These are phyloP conservation scores for Rhododendron vialii DNA, from an alignment of 148 eudicot species.

Conservation along the genomic window DNA sequence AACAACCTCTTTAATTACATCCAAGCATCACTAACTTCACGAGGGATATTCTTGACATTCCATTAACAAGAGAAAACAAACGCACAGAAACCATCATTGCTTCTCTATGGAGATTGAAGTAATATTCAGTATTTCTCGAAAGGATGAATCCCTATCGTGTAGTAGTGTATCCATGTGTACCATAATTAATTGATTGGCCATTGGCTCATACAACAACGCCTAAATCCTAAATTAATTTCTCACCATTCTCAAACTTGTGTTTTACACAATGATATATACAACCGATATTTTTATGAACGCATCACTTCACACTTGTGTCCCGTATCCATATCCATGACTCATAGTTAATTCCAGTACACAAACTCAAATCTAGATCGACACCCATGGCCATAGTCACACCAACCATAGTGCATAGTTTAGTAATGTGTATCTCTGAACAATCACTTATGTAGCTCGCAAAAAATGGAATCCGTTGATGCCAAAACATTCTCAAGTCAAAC, in stretches of 20 bases:
- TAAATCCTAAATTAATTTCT: not conserved
- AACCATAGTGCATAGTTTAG: not conserved
- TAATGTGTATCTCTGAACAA: not conserved
- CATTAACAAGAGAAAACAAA: not conserved
- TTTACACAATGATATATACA: not conserved
- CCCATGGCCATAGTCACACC: not conserved
- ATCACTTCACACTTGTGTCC: not conserved
- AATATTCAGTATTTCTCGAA: not conserved
- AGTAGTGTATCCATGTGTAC: not conserved
- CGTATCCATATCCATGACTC: not conserved
- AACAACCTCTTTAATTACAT: not conserved
- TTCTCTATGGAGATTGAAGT: not conserved
- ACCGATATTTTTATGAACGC: not conserved
- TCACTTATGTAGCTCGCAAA: not conserved
- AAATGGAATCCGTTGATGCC: not conserved
- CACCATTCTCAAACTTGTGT: not conserved
- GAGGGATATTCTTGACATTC: not conserved
- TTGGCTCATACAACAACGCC: not conserved
- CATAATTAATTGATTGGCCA: not conserved
- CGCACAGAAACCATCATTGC: not conserved
- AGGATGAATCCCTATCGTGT: not conserved
- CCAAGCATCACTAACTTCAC: not conserved
- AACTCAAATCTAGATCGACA: not conserved
- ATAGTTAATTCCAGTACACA: not conserved
- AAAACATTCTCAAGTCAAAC: not conserved